Base-by-base conservation (phyloP, 139 green algal genomes). In the Haematococcus lacustris region DNA sequence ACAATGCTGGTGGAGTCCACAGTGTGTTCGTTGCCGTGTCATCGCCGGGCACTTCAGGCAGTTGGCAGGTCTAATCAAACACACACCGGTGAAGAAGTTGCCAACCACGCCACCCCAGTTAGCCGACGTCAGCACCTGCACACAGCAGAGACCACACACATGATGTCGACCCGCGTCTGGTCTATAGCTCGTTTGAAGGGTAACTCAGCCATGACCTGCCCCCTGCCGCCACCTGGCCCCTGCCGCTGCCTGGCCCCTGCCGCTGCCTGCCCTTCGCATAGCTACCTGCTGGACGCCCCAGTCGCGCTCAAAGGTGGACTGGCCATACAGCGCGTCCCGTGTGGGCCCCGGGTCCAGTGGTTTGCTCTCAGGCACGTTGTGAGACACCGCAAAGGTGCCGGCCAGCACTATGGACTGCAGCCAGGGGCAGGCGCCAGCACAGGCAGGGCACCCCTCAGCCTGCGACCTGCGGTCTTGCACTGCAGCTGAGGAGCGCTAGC, bases 31-130 rank as follows among this genome's bases (percentile, higher is more conserved):
- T n/a, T n/a, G n/a, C n/a, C n/a, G n/a, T n/a, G n/a, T n/a, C n/a
- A n/a, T n/a, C n/a, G n/a, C n/a, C n/a, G n/a, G n/a, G n/a, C n/a
- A n/a, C n/a, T n/a, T n/a, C n/a, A n/a, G n/a, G n/a, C n/a, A n/a
- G n/a, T n/a, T n/a, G n/a, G n/a, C 77, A 91, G 82, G 79, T 89
- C 90, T 3, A 93, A 72, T 23, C 90, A n/a, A n/a, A n/a, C 90
- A 28, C 90, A n/a, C n/a, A n/a, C n/a, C 91, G 6, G 91, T 96
- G 70, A 96, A 88, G 83, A 96, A 94, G 86, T 90, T 91, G 71
- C 88, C 89, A 0, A 93, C 66, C 17, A 82, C 79, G 71, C 83
- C 89, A 38, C 91, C 91, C 89, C 89, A 96, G 82, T 94, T 90
- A 43, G 89, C 88, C 17, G 77, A 88, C 7, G 91, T 96, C 38